Conservation (phyloP, 2,329 filamentous ascomycete genomes). For the Cordyceps fumosorosea region DNA sequence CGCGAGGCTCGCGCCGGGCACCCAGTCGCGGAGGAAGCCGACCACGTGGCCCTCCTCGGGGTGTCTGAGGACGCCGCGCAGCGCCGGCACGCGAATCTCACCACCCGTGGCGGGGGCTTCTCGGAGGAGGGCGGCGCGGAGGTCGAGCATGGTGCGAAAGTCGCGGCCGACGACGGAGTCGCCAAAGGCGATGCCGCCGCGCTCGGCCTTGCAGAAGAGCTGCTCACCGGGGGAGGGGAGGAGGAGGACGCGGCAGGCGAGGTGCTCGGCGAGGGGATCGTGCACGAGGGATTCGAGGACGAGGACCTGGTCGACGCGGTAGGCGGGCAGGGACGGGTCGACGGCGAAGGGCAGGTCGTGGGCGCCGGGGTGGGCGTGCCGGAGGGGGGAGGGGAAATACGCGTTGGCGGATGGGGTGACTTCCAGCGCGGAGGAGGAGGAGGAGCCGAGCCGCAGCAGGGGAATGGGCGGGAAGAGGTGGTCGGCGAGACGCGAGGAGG, state of each 20-base stretch:
- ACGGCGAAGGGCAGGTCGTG: not conserved
- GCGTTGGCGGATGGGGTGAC: not conserved
- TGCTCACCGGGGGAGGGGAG: not conserved
- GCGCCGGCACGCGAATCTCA: not conserved
- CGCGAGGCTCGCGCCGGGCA: slow-evolving; percentile 1
- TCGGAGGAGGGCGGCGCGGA: not conserved
- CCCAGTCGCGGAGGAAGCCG: slow-evolving; percentile 12
- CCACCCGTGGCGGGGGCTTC: not conserved
- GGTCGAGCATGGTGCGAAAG: slow-evolving; percentile 2
- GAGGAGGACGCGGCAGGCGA: slow-evolving; percentile 6
- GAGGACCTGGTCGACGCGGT: not conserved
- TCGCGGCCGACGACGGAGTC: slow-evolving; percentile 10
- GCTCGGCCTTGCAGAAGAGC: slow-evolving; percentile 11
- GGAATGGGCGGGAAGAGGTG: slow-evolving; percentile 5
- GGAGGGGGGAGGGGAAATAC: not conserved
- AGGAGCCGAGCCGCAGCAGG: not conserved
- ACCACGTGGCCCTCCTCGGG: slow-evolving; percentile 9
- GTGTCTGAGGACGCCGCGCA: slow-evolving; percentile 9
- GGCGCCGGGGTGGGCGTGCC: slow-evolving; percentile 1
- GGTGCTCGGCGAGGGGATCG: not conserved
- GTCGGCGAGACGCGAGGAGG: not conserved
- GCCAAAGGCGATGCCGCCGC: slow-evolving; percentile 11
- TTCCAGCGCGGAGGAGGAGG: not conserved
- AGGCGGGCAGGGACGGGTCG: not conserved
- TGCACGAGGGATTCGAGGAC: slow-evolving; percentile 7